Conservation (phyloP, 139 green algal genomes). For the Mesostigma viride region DNA sequence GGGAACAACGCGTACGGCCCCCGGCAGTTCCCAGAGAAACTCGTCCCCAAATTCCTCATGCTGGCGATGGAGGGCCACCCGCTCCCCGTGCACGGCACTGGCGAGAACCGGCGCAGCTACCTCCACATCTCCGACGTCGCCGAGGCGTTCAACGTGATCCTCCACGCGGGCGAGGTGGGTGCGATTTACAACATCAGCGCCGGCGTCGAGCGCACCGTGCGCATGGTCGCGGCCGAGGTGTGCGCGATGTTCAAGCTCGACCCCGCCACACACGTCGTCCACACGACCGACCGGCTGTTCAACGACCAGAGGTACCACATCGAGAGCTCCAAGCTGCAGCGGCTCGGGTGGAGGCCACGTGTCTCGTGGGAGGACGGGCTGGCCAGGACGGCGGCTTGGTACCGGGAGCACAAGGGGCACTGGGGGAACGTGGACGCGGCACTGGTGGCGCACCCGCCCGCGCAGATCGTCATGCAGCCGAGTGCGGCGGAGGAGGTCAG, state of each 20-base stretch:
- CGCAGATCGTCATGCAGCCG: neutral
- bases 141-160: conserved; percentile 72
- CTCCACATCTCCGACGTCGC: conserved; percentile 88
- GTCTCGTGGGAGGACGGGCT: conserved; percentile 84
- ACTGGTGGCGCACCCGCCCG: neutral
- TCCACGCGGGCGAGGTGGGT: conserved; percentile 59
- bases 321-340: conserved; percentile 74
- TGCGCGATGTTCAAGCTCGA: conserved; percentile 28
- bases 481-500: neutral
- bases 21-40: conserved; percentile 69
- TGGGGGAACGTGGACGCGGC: conserved; percentile 72
- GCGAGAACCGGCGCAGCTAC: conserved; percentile 35
- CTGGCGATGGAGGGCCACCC: conserved; percentile 36
- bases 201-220: conserved; percentile 76
- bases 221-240: conserved; percentile 61
- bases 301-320: conserved; percentile 85
- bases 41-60: conserved; percentile 46
- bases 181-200: conserved; percentile 91
- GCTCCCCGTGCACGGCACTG: conserved; percentile 61
- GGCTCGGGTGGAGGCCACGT: conserved; percentile 79
- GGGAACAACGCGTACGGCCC: conserved; percentile 99
- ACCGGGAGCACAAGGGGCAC: conserved; percentile 51
- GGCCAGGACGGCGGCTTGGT: conserved; percentile 86
- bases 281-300: conserved; percentile 38
- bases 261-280: conserved; percentile 15